Evolutionary conservation across 2,329 filamentous ascomycete species (phyloP).

Genomic region (Hirsutella rhossiliensis): DNA sequence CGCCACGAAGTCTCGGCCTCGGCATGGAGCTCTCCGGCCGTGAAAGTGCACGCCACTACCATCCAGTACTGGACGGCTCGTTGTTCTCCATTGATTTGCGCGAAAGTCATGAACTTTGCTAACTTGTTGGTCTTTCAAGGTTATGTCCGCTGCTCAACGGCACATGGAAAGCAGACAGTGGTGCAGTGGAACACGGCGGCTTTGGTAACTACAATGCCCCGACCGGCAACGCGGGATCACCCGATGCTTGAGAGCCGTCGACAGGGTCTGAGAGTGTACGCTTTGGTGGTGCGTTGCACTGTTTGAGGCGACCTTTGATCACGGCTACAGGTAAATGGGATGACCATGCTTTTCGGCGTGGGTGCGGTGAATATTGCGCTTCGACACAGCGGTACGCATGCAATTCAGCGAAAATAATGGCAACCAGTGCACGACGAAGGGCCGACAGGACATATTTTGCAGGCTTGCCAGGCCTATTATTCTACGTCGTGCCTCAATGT

Average conservation of each 20-base stretch:
- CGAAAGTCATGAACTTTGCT: slow-evolving; percentile 3
- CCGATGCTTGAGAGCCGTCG: slow-evolving; percentile 5
- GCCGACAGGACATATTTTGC: no score
- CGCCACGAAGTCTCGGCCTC: no score
- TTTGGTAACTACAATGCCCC: slow-evolving; percentile 43
- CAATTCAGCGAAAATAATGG: no score
- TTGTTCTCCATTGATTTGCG: background rate
- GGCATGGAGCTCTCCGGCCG: slow-evolving; percentile 4
- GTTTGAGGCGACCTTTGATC: background rate
- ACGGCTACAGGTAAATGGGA: background rate
- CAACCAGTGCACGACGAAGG: no score
- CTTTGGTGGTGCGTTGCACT: background rate
- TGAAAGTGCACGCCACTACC: slow-evolving; percentile 7
- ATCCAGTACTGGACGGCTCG: background rate
- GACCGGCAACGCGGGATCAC: slow-evolving; percentile 19
- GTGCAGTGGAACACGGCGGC: slow-evolving; percentile 42
- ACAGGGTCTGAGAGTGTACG: no score
- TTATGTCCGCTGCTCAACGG: slow-evolving; percentile 80
- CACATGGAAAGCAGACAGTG: slow-evolving; percentile 53
- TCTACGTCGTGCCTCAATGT: no score
- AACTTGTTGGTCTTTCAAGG: slow-evolving; percentile 26
- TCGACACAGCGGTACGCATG: no score
- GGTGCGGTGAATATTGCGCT: no score
- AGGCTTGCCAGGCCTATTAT: no score
- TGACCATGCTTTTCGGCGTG: background rate